Evolutionary conservation across 2,329 filamentous ascomycete genomes (phyloP), one percentile per base, ranked within the genome.

Genomic region (Ophiostoma montium): DNA sequence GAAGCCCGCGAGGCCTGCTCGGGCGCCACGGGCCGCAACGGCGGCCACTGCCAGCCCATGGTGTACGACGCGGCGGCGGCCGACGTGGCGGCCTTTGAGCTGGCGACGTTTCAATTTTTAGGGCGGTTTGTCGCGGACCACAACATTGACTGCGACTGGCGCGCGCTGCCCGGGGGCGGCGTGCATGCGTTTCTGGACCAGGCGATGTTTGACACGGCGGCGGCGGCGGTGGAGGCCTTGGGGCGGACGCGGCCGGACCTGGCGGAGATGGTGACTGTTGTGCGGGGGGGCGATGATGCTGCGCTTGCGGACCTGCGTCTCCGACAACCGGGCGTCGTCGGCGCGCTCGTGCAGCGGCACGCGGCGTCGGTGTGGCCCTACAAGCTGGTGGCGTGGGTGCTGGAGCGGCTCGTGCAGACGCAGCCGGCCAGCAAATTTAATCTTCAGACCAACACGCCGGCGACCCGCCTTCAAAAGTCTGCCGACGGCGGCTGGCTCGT

Each of bases 341-440:
- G 80, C 2, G 83, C 79, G 6, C 71, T 87, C 3, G 66, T 82
- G 15, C 82, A 82, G 53, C 67, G 68, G 36, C 67, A 76, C 38
- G 84, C 85, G 0, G 84, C 80, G 0, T 78, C 78, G 56, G 61
- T 86, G 42, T 89, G 84, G 84, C 87, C 87, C 0, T 94, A 94
- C 63, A 94, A 92, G 65, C 74, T 94, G 16, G 80, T 94, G 2
- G 69, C 78, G 1, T 82, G 79, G 64, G 70, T 89, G 0, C 66
- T 94, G 1, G 77, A 85, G 59, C 63, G 67, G 9, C 70, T 86
- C 0, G 58, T 77, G 1, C 54, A 50, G 27, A 56, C 55, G 46
- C 59, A 62, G 51, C 54, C 68, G 2, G 61, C 59, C 38, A 23
- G 13, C 41, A 10, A 16, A 3, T 78, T 88, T 58, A 88, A 88